Conservation (phyloP, 2,329 filamentous ascomycete species). For the Dothideomycetes sp. region DNA sequence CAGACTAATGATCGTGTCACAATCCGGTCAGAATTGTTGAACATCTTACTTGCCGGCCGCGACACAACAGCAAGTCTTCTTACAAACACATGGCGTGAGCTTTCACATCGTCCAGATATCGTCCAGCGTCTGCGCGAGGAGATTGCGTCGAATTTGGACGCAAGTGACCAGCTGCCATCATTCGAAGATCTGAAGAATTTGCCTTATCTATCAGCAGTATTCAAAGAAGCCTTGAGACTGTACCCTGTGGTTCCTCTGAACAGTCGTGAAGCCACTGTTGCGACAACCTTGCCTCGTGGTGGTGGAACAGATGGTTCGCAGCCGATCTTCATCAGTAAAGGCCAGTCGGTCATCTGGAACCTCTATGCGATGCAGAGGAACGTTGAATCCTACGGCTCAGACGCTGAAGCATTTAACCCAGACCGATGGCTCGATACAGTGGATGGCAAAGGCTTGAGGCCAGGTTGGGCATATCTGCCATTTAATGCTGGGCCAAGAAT, state of each 20-base stretch:
- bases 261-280: slow-evolving; percentile 59
- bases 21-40: slow-evolving; percentile 41
- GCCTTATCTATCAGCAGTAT: slow-evolving; percentile 44
- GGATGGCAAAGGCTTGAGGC: slow-evolving; percentile 24
- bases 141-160: slow-evolving; percentile 20
- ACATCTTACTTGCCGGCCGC: slow-evolving; percentile 44
- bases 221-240: slow-evolving; percentile 69
- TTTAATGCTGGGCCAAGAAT: slow-evolving; percentile 31
- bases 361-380: slow-evolving; percentile 66
- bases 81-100: slow-evolving; percentile 35
- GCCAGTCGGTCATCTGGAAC: slow-evolving; percentile 57
- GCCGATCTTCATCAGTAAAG: slow-evolving; percentile 58
- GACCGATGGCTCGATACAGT: slow-evolving; percentile 30
- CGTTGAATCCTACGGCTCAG: slow-evolving; percentile 38
- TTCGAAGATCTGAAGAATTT: slow-evolving; percentile 28
- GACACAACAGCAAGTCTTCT: slow-evolving; percentile 47
- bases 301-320: slow-evolving; percentile 42
- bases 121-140: slow-evolving; percentile 24
- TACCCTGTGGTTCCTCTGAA: slow-evolving; percentile 76
- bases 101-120: slow-evolving; percentile 24
- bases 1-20: slow-evolving; percentile 38
- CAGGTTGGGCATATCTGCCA: slow-evolving; percentile 30
- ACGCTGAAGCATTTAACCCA: slow-evolving; percentile 33
- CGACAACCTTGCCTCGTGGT: slow-evolving; percentile 67
- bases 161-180: slow-evolving; percentile 33